phyloP scores from a whole-genome alignment of 73 alveolate genomes.

The Blepharisma japonicum region DNA sequence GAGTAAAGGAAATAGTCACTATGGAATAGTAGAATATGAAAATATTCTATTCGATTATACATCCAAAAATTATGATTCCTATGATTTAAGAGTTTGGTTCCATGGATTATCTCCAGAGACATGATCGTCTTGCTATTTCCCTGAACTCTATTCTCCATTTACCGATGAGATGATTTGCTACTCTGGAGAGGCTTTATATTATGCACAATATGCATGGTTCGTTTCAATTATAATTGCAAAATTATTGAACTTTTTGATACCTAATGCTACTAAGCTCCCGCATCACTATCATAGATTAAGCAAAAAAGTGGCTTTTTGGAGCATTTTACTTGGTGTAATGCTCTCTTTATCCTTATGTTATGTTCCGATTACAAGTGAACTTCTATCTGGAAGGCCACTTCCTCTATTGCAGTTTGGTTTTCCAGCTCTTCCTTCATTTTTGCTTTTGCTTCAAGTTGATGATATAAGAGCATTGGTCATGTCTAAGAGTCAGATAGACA shows the following conservation, averaged over 20 bases:
- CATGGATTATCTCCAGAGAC: neutral
- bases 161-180: conserved; percentile 51
- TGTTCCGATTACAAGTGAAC: conserved; percentile 48
- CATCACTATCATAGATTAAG: conserved; percentile 35
- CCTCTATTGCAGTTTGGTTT: conserved; percentile 61
- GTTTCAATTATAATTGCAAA: conserved; percentile 58
- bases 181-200: conserved; percentile 73
- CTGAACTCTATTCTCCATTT: neutral
- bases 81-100: conserved; percentile 33
- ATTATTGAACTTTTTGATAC: conserved; percentile 59
- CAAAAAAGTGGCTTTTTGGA: conserved; percentile 24
- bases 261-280: conserved; percentile 54
- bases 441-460: conserved; percentile 51
- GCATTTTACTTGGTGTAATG: conserved; percentile 48
- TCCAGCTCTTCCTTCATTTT: conserved; percentile 69
- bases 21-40: conserved; percentile 29
- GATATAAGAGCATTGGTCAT: conserved; percentile 68
- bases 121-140: neutral
- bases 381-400: conserved; percentile 65
- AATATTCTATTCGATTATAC: neutral
- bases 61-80: neutral
- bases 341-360: conserved; percentile 45
- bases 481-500: too few relatives aligned
- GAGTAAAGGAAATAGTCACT: neutral
- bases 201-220: conserved; percentile 76